Evolutionary conservation across 345 rosid species (phyloP), one percentile per base, ranked within the genome.

Genomic region (Kandelia obovata): DNA sequence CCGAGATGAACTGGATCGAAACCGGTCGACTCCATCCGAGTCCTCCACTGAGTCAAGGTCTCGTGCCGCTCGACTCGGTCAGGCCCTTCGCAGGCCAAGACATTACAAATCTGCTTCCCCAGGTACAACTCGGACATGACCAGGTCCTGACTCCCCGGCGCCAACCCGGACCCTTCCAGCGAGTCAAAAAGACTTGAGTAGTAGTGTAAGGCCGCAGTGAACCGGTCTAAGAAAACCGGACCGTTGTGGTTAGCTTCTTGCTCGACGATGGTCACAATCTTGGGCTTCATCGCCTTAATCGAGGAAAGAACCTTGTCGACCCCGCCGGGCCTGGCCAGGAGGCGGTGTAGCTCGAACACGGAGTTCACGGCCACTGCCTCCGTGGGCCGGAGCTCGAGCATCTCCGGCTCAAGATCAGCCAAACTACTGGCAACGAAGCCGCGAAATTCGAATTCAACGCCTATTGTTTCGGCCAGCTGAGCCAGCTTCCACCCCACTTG

Each of bases 21-120:
- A 37, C 98, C 98, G 46, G 92, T 79, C 17, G 88, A 71, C 2
- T 74, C 80, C 11, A 93, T 31, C 66, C 96, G 86, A 52, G 58
- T 72, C 61, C 81, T 47, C 98, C 98, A 93, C 74, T 86, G 90
- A 59, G 59, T 47, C 74, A 91, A 43, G 21, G 83, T 75, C 76
- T 93, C 98, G 75, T 91, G 98, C 10, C 97, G 65, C 81, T 93
- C 98, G 5, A 89, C 85, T 7, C 98, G 84, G 68, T 89, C 94
- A 3, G 66, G 19, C 2, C 97, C 97, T 59, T 93, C 98, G 8
- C 91, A 85, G 1, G 75, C 81, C 69, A 78, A 70, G 10, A 78
- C 81, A 30, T 78, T 78, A 43, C 75, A 78, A 13, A 78, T 78
- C 69, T 78, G 81, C 72, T 78, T 73, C 37, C 81, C 81, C 25